Base-by-base conservation (phyloP, 192 early-diverging fungal species). In the Endogone sp. region DNA sequence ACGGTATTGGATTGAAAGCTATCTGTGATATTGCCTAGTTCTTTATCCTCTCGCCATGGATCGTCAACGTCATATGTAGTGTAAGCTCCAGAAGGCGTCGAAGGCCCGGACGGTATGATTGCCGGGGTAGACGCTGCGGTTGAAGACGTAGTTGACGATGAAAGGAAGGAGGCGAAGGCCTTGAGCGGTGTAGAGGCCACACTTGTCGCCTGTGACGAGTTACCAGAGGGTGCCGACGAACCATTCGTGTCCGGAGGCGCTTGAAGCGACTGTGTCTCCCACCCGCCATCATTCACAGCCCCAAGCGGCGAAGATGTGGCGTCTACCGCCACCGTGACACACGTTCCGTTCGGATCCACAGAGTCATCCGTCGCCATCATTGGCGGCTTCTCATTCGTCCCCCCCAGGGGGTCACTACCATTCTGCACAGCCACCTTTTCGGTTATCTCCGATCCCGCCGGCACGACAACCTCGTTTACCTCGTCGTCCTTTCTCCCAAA, bases 401-500 rank as follows among this genome's bases (percentile, higher is more conserved):
- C 59, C 10, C 59, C 60, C 62, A 29, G 31, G 31, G 13, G 29
- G 25, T 24, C 20, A 54, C n/a, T n/a, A n/a, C 29, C 68, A 29
- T 13, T 30, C 26, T 27, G 61, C 20, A 10, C 55, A 24, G 3
- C 26, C 21, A 11, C 24, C 16, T 10, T 32, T 24, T 28, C 69
- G 21, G 49, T 20, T 62, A 2, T 22, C 29, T 16, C 20, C 67
- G 20, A 44, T 26, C 30, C 9, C 56, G 56, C 70, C 70, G 11
- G 71, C 70, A 6, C 63, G 37, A 30, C 73, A 58, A 60, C 31
- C 26, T 31, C 62, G 44, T 84, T 84, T 4, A 84, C 69, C 44
- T 89, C 88, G 3, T 89, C 85, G 49, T 85, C 80, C 3, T 75
- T 77, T 54, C 82, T 79, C 37, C 75, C 78, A 80, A 89, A 91